Evolutionary conservation across 176 grass and related monocot species (phyloP), one percentile per base, ranked within the genome.

Genomic region (Puccinellia tenuiflora): DNA sequence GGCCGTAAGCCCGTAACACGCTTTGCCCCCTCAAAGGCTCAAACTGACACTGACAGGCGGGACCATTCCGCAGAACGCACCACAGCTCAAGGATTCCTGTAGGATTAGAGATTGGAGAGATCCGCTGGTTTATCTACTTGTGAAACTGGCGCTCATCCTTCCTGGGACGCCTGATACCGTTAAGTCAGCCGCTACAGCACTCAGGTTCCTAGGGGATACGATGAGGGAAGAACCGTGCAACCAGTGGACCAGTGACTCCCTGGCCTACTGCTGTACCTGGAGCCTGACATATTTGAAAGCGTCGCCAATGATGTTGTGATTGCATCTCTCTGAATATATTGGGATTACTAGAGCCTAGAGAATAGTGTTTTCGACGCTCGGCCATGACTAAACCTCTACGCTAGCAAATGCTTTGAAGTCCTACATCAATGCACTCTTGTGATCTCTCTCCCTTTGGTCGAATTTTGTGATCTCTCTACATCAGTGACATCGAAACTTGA

Each of bases 221-320:
- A 34, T 81, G 68, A 3, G 5, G 60, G 18, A 81, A 3, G 78
- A 86, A 14, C 45, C 78, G 9, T 81, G 78, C 85, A 47, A 66
- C 70, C 85, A 75, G 46, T 86, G 85, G 77, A 86, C 12, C 69
- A 75, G 78, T 33, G 85, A 87, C 37, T 87, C n/a, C n/a, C n/a
- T n/a, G n/a, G 78, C 85, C 46, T 87, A 68, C 53, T 81, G 35
- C 14, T 57, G 59, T 87, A 68, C 37, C 60, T 87, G 70, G 78
- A 87, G 37, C 47, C 59, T 34, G 85, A 81, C 20, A 26, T 76
- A 57, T 57, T 87, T 45, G 46, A 76, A 46, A 87, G 7, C 3
- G 11, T 86, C 38, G 46, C 69, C 18, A 75, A 81, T 33, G 85
- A 86, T 22, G 84, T 24, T 13, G 68, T 55, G 15, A 24, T 80